Evolutionary conservation across 805 yeast genomes (phyloP), one percentile per base, ranked within the genome.

Genomic region (Cyberlindnera bimundalis): DNA sequence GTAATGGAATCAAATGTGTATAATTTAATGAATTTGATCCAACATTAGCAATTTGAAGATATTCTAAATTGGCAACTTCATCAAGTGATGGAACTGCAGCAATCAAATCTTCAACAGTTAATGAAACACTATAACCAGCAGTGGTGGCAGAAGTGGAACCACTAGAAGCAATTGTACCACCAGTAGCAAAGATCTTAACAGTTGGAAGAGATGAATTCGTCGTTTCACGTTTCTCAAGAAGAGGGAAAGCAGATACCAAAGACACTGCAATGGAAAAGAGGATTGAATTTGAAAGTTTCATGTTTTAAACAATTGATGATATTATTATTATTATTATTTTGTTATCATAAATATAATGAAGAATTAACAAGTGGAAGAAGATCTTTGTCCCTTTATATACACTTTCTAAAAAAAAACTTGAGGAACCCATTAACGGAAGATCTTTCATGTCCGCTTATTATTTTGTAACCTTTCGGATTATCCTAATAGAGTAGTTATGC

Each of bases 161-260:
- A 47, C 72, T 73, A 3, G 79, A 73, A 1, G 80, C 80, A 47
- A 76, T 76, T 6, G 81, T 76, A 33, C 81, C 81, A 38, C 81
- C 81, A 8, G 80, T 76, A 8, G 77, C 81, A 27, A 74, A 58
- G 37, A 76, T 72, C 49, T 74, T 76, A 42, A 76, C 59, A 8
- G 51, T 51, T 13, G 58, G 55, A 6, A 51, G 38, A 25, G 55
- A 37, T 1, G 50, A 15, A 37, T 46, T 43, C 19, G 29, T 46
- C 14, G 34, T 15, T 6, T 34, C 39, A 30, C 40, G 42, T 6
- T 29, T 29, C 18, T 35, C 37, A 13, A 33, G 30, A 17, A 26
- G n/a, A 34, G 48, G 45, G 28, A 29, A 21, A 6, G 42, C 45
- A 2, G 45, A 20, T 11, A 40, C 39, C 21, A 52, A 38, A n/a